Evolutionary conservation across 1,284 basidiomycete genomes (phyloP).

Genomic region (Ganoderma leucocontextum): DNA sequence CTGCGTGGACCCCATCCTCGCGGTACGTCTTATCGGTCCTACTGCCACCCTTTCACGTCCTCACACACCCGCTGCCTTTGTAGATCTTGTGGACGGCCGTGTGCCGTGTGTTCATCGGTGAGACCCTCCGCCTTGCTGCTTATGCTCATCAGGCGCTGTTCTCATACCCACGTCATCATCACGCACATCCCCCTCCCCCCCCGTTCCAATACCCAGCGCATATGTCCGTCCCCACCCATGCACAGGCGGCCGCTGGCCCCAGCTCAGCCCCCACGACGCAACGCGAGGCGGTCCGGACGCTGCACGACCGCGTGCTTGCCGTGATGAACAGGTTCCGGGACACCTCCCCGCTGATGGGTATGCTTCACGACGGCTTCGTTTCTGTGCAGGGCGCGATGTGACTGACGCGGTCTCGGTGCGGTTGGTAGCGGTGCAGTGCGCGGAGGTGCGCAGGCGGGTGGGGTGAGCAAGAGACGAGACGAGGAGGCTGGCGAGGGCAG

Average conservation of each 20-base stretch:
- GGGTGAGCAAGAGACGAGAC: constrained; percentile 6
- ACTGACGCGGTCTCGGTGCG: constrained; percentile 26
- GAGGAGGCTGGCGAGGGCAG: too few relatives aligned
- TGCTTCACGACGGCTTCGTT: constrained; percentile 35
- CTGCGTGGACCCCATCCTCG: constrained; percentile 40
- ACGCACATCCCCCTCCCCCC: constrained; percentile 1
- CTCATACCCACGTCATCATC: constrained; percentile 22
- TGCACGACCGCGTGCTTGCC: constrained; percentile 32
- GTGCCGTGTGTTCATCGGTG: constrained; percentile 39
- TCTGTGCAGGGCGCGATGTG: constrained; percentile 30
- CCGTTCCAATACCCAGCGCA: not conserved
- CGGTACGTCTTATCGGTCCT: constrained; percentile 30
- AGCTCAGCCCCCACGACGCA: constrained; percentile 12
- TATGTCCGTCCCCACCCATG: constrained; percentile 8
- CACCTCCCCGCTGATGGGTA: constrained; percentile 37
- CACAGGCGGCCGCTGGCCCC: constrained; percentile 17
- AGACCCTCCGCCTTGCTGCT: constrained; percentile 31
- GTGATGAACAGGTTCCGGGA: constrained; percentile 36
- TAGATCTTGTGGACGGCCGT: constrained; percentile 41
- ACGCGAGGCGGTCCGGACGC: constrained; percentile 25
- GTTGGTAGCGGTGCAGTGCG: constrained; percentile 26
- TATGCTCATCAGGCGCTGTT: constrained; percentile 19
- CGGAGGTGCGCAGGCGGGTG: constrained; percentile 21
- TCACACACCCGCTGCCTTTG: not conserved
- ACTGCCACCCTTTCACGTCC: too few relatives aligned